These are phyloP conservation scores for Polymyxa betae DNA, from an alignment of 208 protist species.

Conservation along the genomic window DNA sequence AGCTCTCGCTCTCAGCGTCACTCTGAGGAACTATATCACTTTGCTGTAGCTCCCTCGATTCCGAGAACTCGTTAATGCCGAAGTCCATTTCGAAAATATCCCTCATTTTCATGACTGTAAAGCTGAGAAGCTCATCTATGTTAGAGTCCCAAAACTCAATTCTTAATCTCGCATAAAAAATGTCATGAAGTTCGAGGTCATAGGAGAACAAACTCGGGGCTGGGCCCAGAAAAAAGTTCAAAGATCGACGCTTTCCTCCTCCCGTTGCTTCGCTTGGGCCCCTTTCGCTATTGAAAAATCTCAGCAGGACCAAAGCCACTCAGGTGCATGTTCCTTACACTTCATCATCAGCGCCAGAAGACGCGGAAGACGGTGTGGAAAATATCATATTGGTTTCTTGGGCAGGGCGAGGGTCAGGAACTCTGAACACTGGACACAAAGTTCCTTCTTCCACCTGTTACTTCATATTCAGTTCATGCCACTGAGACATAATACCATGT, in stretches of 20 bases:
- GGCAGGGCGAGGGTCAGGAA: not conserved
- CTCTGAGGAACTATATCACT: too few species aligned
- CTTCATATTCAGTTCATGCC: not conserved
- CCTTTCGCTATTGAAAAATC: not conserved
- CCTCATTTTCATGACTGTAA: not conserved
- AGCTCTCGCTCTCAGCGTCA: too few species aligned
- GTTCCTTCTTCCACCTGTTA: conserved; percentile 11
- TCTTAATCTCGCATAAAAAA: not conserved
- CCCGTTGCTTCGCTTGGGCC: conserved; percentile 13
- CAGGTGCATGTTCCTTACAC: not conserved
- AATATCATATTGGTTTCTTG: not conserved
- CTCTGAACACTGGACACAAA: not conserved
- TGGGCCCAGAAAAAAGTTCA: not conserved
- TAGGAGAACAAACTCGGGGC: not conserved
- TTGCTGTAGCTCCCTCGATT: not conserved
- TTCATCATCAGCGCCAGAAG: not conserved
- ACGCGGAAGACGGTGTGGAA: not conserved
- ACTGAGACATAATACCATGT: not conserved
- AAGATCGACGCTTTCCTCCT: not conserved
- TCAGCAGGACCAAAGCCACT: not conserved
- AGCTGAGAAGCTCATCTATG: not conserved
- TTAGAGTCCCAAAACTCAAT: conserved; percentile 19
- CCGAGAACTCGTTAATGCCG: conserved; percentile 30
- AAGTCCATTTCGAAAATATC: conserved; percentile 37
- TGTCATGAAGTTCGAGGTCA: conserved; percentile 4